These are phyloP conservation scores for Gigaspora rosea DNA, from an alignment of 192 early-diverging fungal species.

Conservation along the genomic window DNA sequence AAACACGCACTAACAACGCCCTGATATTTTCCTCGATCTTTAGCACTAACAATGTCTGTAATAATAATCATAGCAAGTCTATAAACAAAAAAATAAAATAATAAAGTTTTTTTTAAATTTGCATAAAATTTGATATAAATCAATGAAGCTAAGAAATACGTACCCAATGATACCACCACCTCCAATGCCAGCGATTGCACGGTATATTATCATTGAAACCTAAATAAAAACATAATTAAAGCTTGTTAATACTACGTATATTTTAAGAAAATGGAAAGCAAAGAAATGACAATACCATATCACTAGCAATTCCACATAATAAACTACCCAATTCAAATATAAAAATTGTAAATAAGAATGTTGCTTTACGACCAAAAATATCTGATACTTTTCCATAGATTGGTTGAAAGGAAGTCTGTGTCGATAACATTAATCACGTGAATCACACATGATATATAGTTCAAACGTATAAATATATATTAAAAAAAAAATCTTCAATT, in stretches of 20 bases:
- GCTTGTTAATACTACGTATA: neutral
- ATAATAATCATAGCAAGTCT: neutral
- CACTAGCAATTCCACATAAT: slow-evolving; percentile 47
- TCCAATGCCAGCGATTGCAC: neutral
- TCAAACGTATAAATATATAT: too few relatives aligned
- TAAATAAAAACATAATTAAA: neutral
- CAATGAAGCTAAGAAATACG: neutral
- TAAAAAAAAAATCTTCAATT: neutral
- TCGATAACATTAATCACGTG: neutral
- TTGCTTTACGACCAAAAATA: slow-evolving; percentile 58
- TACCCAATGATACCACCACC: neutral
- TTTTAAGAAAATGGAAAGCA: neutral
- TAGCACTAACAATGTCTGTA: neutral
- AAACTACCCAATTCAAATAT: slow-evolving; percentile 44
- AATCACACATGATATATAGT: too few relatives aligned
- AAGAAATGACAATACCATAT: slow-evolving; percentile 36
- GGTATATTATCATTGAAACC: neutral
- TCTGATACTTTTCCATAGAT: slow-evolving; percentile 81
- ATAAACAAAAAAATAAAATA: neutral
- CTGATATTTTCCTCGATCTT: neutral
- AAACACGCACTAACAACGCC: slow-evolving; percentile 14
- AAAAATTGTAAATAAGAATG: slow-evolving; percentile 35
- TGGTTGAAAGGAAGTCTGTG: slow-evolving; percentile 68
- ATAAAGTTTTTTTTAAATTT: neutral
- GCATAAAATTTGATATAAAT: neutral